Evolutionary conservation across 2,329 filamentous ascomycete genomes (phyloP).

Genomic region (Aspergillus pseudoglaucus): DNA sequence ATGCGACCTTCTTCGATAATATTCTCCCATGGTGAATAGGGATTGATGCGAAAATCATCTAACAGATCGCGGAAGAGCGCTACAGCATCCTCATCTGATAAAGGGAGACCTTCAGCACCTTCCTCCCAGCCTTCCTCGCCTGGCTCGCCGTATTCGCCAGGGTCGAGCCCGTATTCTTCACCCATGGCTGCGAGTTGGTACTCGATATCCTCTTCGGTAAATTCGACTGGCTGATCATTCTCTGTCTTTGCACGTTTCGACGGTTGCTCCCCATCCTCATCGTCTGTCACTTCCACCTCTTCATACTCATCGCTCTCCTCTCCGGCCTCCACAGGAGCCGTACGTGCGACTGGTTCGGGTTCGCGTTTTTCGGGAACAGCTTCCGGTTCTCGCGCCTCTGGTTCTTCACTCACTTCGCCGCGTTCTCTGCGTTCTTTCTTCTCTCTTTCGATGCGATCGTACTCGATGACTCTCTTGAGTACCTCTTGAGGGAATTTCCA

Average conservation of each 20-base stretch:
- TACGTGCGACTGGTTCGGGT: constrained; percentile 11
- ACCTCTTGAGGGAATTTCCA: constrained; percentile 92
- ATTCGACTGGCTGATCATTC: constrained; percentile 60
- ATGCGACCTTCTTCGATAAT: constrained; percentile 75
- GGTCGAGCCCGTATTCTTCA: constrained; percentile 71
- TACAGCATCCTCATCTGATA: constrained; percentile 69
- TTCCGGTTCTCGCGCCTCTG: constrained; percentile 13
- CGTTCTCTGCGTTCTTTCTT: constrained; percentile 52
- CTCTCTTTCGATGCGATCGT: constrained; percentile 66
- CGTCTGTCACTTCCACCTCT: constrained; percentile 66
- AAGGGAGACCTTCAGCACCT: constrained; percentile 60
- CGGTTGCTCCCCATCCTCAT: constrained; percentile 49
- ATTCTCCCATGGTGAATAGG: constrained; percentile 88
- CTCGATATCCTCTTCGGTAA: constrained; percentile 90
- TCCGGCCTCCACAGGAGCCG: constrained; percentile 30
- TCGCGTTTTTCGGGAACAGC: constrained; percentile 5
- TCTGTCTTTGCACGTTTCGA: constrained; percentile 49
- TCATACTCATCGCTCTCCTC: constrained; percentile 67
- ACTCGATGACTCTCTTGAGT: constrained; percentile 64
- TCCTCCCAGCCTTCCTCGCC: constrained; percentile 58
- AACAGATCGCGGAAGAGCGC: constrained; percentile 80
- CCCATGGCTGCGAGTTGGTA: constrained; percentile 88
- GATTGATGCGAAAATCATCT: constrained; percentile 73
- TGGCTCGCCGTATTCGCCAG: constrained; percentile 64
- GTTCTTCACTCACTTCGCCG: constrained; percentile 20